Conservation (phyloP, 345 rosid species). For the Moringa oleifera region DNA sequence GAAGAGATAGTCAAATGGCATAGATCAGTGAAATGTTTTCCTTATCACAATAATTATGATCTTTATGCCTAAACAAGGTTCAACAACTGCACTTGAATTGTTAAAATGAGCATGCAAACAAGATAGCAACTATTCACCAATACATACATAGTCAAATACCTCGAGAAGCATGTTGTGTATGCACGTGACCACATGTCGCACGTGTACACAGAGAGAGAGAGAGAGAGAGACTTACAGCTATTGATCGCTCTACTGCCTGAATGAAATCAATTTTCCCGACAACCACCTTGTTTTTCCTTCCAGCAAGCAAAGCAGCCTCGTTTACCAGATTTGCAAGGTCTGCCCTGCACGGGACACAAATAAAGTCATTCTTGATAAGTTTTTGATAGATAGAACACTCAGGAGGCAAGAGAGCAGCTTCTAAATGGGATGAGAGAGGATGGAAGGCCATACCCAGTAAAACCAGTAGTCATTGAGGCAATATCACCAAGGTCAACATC, state of each 20-base stretch:
- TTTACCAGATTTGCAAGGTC: constrained; percentile 97
- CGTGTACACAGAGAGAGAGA: not conserved
- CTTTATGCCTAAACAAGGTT: no score
- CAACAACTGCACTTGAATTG: not conserved
- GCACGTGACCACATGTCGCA: not conserved
- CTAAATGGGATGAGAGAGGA: constrained; percentile 5
- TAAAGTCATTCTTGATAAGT: not conserved
- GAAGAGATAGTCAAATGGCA: no score
- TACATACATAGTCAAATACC: not conserved
- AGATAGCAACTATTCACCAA: not conserved
- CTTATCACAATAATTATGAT: not conserved
- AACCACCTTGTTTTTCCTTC: constrained; percentile 65
- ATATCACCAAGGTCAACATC: constrained; percentile 70
- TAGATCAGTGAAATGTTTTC: no score
- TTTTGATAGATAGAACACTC: constrained; percentile 3
- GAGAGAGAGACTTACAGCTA: constrained; percentile 59
- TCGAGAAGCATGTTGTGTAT: no score
- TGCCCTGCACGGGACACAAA: constrained; percentile 53
- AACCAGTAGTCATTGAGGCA: constrained; percentile 97
- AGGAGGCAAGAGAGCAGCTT: not conserved
- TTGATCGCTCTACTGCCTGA: constrained; percentile 89
- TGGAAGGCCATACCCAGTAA: constrained; percentile 68
- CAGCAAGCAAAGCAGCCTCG: constrained; percentile 97
- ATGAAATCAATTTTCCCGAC: constrained; percentile 87
- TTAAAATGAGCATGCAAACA: not conserved